Evolutionary conservation across 148 eudicot species (phyloP), one percentile per base, ranked within the genome.

Genomic region (Nepenthes mirabilis): DNA sequence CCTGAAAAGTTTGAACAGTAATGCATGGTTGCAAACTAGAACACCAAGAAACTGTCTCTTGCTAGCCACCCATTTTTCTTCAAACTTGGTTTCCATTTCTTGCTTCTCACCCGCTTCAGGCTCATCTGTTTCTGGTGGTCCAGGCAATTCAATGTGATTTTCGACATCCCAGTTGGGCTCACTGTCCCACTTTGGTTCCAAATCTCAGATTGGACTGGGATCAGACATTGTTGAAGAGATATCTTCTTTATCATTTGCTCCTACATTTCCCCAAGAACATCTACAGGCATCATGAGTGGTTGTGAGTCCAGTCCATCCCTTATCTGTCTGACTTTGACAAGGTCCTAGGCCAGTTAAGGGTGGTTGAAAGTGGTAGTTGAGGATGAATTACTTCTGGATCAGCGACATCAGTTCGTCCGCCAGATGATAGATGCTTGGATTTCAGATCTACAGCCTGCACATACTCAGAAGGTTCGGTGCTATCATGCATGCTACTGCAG

Each of bases 141-240:
- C 99, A 1, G 96, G 91, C 73, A 93, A 73, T 68, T 93, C 96
- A 61, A 93, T 83, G 14, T 83, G 91, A 64, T 88, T 80, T 65
- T 93, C 99, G 58, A 76, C 80, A 61, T 73, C 71, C 96, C 91
- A 88, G 62, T 80, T 65, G 53, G 87, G 89, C 74, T 88, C 99
- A 8, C 70, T 62, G 62, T 93, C 96, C 99, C 99, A 93, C 74
- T 85, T 88, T 1, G 99, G 99, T 63, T 89, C 99, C 59, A 91
- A 77, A 74, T 88, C 99, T 95, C 96, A 93, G 45, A 93, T 82
- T 45, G 99, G 99, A 35, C 99, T 95, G 11, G 99, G 99, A 73
- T 93, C 99, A 60, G 99, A 93, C 80, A 93, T 70, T 40, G 99
- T 93, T 43, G 99, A 93, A 52, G 99, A 93, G 34, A 93, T 93